Evolutionary conservation across 1,284 basidiomycete species (phyloP).

Genomic region (Leccinum pallidistipes): DNA sequence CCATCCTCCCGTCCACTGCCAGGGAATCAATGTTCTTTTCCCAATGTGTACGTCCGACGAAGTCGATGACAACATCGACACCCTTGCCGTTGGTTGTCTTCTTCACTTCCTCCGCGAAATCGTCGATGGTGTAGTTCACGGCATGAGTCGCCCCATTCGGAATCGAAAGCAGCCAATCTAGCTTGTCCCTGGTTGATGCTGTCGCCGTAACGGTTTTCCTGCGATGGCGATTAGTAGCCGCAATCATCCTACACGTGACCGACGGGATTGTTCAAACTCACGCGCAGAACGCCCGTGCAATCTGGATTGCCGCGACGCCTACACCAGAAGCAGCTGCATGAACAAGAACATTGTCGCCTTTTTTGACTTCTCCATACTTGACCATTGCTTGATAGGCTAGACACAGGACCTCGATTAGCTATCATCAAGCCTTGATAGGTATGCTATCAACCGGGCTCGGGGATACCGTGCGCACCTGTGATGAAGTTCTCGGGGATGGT

Average conservation of each 20-base stretch:
- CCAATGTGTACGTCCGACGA: conserved; percentile 86
- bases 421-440: conserved; percentile 4
- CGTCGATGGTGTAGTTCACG: conserved; percentile 85
- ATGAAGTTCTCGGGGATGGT: conserved; percentile 86
- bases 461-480: conserved; percentile 56
- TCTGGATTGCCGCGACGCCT: conserved; percentile 88
- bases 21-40: conserved; percentile 78
- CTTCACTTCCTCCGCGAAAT: conserved; percentile 73
- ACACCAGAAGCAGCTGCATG: conserved; percentile 93
- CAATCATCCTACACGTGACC: conserved; percentile 6
- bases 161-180: conserved; percentile 71
- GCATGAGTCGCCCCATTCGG: conserved; percentile 69
- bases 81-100: conserved; percentile 64
- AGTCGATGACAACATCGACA: conserved; percentile 86
- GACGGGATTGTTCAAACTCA: conserved; percentile 41
- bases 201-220: conserved; percentile 80
- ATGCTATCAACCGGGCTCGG: conserved; percentile 8
- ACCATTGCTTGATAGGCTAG: conserved; percentile 83
- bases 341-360: conserved; percentile 78
- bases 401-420: conserved; percentile 1
- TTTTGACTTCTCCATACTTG: conserved; percentile 66
- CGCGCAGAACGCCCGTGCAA: conserved; percentile 78
- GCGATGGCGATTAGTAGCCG: conserved; percentile 11
- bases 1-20: conserved; percentile 79
- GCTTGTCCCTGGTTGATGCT: conserved; percentile 84